A percentile compares a stretch with the other conserved stretches of the same genome.
These are phyloP conservation scores for Wickerhamiella azymoides DNA, from an alignment of 805 yeast species.

Conservation along the genomic window DNA sequence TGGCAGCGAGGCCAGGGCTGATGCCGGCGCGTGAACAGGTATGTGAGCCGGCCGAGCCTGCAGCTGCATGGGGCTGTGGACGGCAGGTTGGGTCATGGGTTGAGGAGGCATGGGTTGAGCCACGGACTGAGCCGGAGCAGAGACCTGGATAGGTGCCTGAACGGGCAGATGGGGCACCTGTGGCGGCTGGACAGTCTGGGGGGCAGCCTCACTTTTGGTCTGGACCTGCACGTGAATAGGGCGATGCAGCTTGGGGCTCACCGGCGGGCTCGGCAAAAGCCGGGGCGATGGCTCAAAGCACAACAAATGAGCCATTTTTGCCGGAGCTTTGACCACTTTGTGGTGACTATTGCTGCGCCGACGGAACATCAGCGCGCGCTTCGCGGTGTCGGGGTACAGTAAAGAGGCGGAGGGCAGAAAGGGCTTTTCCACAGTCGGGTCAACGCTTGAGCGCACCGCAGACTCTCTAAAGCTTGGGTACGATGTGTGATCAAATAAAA, in stretches of 20 bases:
- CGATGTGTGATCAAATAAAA: not conserved
- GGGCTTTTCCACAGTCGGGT: not conserved
- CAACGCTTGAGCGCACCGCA: slow-evolving; percentile 6
- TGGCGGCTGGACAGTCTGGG: not conserved
- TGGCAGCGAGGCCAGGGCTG: slow-evolving; percentile 9
- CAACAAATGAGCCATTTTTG: not conserved
- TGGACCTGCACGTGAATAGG: not conserved
- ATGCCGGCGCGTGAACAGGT: not conserved
- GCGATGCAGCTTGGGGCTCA: slow-evolving; percentile 8
- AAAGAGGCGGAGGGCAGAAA: slow-evolving; percentile 14
- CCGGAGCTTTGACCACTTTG: not conserved
- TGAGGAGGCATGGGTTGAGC: not conserved
- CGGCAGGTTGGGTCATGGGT: not conserved
- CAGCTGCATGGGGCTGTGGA: not conserved
- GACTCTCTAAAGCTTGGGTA: slow-evolving; percentile 8
- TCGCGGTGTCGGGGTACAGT: slow-evolving; percentile 28
- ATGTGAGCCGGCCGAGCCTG: not conserved
- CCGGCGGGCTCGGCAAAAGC: slow-evolving; percentile 15
- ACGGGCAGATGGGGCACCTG: not conserved
- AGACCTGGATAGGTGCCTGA: no score
- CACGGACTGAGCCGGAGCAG: not conserved
- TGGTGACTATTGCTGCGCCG: slow-evolving; percentile 1
- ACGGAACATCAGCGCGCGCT: slow-evolving; percentile 23
- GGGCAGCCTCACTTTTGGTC: not conserved
- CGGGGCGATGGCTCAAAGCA: not conserved